These are phyloP conservation scores for Boletus speciosus DNA, from an alignment of 768 basidiomycete species.

Conservation along the genomic window DNA sequence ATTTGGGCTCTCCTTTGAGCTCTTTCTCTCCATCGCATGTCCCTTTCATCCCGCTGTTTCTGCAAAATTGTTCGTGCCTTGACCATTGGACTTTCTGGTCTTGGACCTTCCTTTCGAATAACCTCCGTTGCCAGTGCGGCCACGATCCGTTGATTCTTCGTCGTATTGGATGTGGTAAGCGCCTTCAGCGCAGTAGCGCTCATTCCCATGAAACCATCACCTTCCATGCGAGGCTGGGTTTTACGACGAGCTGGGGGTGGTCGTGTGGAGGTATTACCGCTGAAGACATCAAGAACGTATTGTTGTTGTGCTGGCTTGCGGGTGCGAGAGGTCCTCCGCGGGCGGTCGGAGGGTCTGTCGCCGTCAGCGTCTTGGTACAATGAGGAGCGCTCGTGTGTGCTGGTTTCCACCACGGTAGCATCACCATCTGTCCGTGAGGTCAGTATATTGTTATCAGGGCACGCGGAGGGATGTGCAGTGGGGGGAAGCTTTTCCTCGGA, in stretches of 20 bases:
- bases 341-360: slow-evolving; percentile 10
- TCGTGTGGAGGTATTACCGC: slow-evolving; percentile 24
- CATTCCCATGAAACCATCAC: slow-evolving; percentile 58
- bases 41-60: slow-evolving; percentile 63
- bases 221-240: slow-evolving; percentile 32
- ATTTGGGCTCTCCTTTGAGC: slow-evolving; percentile 57
- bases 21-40: slow-evolving; percentile 50
- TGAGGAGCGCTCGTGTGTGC: slow-evolving; percentile 3
- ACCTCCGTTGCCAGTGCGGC: slow-evolving; percentile 66
- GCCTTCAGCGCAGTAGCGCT: slow-evolving; percentile 64
- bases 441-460: not conserved
- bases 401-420: slow-evolving; percentile 9
- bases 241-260: slow-evolving; percentile 45
- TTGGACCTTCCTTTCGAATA: slow-evolving; percentile 60
- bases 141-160: slow-evolving; percentile 64
- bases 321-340: slow-evolving; percentile 50
- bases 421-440: not conserved
- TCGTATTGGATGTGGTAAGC: slow-evolving; percentile 70
- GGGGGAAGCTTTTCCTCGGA: slow-evolving; percentile 1
- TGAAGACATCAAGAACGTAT: slow-evolving; percentile 39
- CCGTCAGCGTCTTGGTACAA: slow-evolving; percentile 10
- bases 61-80: slow-evolving; percentile 68
- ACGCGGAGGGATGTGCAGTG: not conserved
- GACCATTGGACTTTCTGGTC: slow-evolving; percentile 78
- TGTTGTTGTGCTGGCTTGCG: slow-evolving; percentile 41